A percentile compares a stretch with the other conserved stretches of the same genome.
These are phyloP conservation scores for Crithidia sp. DNA, from an alignment of 208 protist species.

Conservation along the genomic window DNA sequence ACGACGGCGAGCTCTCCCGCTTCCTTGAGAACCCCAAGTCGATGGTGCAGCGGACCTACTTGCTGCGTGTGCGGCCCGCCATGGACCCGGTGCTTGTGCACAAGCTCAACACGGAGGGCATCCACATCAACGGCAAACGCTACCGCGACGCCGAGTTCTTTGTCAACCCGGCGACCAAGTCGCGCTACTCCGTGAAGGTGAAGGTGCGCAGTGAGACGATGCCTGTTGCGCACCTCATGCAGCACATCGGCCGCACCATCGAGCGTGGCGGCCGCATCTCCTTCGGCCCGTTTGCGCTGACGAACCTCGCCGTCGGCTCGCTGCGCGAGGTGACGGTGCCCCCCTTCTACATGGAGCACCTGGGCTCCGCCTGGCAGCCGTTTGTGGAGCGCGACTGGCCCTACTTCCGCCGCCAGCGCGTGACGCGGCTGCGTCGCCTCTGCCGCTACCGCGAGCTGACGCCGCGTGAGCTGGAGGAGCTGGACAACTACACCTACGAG, in stretches of 20 bases:
- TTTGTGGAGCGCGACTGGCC: constrained; percentile 93
- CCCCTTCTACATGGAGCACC: constrained; percentile 70
- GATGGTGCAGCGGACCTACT: constrained; percentile 88
- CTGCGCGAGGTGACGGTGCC: constrained; percentile 88
- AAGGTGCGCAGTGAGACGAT: constrained; percentile 80
- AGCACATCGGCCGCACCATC: constrained; percentile 79
- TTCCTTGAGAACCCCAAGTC: constrained; percentile 79
- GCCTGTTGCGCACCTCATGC: constrained; percentile 81
- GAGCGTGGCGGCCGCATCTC: constrained; percentile 87
- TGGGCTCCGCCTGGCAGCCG: constrained; percentile 72
- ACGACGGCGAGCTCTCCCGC: constrained; percentile 88
- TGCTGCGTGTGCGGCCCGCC: constrained; percentile 80
- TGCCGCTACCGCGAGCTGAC: constrained; percentile 78
- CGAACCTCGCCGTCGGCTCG: constrained; percentile 77
- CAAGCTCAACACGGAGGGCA: constrained; percentile 83
- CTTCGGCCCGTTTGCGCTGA: constrained; percentile 83
- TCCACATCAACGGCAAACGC: constrained; percentile 80
- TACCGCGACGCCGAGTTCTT: constrained; percentile 75
- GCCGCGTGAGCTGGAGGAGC: constrained; percentile 80
- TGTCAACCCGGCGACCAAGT: constrained; percentile 83
- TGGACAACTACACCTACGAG: constrained; percentile 89
- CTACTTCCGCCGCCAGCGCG: constrained; percentile 84
- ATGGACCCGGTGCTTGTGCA: constrained; percentile 87
- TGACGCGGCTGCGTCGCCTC: constrained; percentile 61
- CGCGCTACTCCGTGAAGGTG: constrained; percentile 83